Percentiles rank a stretch among this genome's conserved stretches.
Evolutionary conservation across 176 grass and related monocot species (phyloP).

Genomic region (Ampelocalamus luodianensis): DNA sequence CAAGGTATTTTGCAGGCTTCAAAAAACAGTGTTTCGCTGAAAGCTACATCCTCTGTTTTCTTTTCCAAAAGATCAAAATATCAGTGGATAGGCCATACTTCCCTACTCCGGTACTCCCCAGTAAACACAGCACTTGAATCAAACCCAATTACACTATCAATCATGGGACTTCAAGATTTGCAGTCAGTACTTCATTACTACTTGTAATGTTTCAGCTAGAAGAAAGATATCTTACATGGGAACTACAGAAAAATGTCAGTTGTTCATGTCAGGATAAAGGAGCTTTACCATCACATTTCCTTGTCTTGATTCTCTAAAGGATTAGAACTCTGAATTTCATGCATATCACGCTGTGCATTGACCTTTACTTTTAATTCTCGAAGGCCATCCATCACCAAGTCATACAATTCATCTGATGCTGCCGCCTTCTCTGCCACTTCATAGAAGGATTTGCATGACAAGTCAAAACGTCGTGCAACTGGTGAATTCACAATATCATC

Average conservation of each 20-base stretch:
- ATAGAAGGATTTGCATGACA: slow-evolving; percentile 32
- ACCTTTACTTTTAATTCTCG: slow-evolving; percentile 7
- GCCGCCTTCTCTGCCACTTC: slow-evolving; percentile 21
- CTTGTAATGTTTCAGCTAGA: not conserved
- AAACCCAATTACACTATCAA: not conserved
- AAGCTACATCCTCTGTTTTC: not conserved
- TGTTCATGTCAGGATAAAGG: slow-evolving; percentile 7
- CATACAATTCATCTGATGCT: not conserved
- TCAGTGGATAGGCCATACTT: not conserved
- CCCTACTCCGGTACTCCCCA: not conserved
- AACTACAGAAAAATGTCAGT: not conserved
- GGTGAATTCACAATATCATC: not conserved
- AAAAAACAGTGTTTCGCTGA: not conserved
- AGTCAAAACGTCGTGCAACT: not conserved
- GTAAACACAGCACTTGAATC: not conserved
- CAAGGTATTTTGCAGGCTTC: not conserved
- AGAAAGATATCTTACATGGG: slow-evolving; percentile 26
- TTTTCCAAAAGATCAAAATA: not conserved
- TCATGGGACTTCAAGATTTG: not conserved
- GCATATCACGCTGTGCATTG: not conserved
- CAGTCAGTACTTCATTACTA: not conserved
- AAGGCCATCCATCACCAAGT: not conserved
- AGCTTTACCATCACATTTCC: not conserved
- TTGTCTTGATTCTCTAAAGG: not conserved
- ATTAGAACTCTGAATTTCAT: slow-evolving; percentile 5